Percentiles rank a stretch among this genome's conserved stretches.
These are phyloP conservation scores for Periconia sp. DNA, from an alignment of 2,329 filamentous ascomycete genomes.

Conservation along the genomic window DNA sequence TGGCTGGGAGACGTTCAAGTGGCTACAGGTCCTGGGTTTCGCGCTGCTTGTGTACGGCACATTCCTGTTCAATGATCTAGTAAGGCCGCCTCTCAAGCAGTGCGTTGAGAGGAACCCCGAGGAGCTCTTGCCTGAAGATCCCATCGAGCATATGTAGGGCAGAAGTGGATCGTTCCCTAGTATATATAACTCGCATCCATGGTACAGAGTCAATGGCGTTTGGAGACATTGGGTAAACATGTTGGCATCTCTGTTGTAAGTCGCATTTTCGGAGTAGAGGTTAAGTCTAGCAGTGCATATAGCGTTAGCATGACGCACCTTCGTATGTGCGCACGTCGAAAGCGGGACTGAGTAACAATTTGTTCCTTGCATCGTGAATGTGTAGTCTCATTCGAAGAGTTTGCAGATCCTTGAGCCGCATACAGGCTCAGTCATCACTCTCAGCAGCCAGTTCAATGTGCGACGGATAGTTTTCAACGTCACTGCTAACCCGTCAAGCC, in stretches of 20 bases:
- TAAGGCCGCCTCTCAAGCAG: slow-evolving; percentile 78
- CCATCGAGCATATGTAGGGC: slow-evolving; percentile 72
- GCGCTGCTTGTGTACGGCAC: slow-evolving; percentile 92
- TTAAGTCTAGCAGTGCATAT: too few species aligned
- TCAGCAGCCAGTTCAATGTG: too few species aligned
- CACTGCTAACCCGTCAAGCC: too few species aligned
- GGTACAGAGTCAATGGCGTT: slow-evolving; percentile 7
- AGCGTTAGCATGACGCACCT: too few species aligned
- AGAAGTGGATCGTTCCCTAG: too few species aligned
- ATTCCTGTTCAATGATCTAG: slow-evolving; percentile 92
- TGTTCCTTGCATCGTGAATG: too few species aligned
- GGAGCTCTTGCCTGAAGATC: slow-evolving; percentile 79
- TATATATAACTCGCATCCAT: slow-evolving; percentile 2
- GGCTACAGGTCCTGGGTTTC: slow-evolving; percentile 91
- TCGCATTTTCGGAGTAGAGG: neutral
- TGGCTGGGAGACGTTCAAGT: slow-evolving; percentile 98
- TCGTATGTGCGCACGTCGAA: too few species aligned
- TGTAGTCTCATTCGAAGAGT: too few species aligned
- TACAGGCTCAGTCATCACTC: too few species aligned
- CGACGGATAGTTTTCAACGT: too few species aligned
- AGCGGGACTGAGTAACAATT: too few species aligned
- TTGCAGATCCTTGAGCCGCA: too few species aligned
- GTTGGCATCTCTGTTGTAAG: neutral
- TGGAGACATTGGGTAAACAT: neutral
- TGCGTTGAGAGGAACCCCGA: slow-evolving; percentile 64